Conservation (phyloP, 2,329 filamentous ascomycete species). For the Penicillium sp. region DNA sequence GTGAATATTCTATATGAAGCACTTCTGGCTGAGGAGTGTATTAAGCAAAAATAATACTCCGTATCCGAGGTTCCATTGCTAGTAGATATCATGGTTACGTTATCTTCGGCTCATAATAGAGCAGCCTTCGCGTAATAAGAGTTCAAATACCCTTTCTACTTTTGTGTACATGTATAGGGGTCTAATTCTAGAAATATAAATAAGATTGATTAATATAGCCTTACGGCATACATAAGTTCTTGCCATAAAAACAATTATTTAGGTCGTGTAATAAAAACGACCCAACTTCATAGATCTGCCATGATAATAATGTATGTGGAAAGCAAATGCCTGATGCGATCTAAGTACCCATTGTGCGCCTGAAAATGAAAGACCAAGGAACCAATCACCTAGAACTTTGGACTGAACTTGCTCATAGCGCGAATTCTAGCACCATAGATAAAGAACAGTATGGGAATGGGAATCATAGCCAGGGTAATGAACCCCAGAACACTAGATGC, state of each 20-base stretch:
- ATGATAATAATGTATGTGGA: background rate
- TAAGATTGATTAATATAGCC: background rate
- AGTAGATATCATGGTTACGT: background rate
- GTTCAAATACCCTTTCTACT: background rate
- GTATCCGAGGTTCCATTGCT: too few relatives aligned
- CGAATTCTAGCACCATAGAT: conserved; percentile 48
- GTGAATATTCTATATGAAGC: too few relatives aligned
- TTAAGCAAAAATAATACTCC: background rate
- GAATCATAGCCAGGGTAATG: conserved; percentile 41
- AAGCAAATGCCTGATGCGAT: background rate
- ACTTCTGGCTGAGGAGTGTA: background rate
- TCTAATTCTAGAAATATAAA: background rate
- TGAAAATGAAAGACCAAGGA: background rate
- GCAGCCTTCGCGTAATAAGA: background rate
- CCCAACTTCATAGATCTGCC: background rate
- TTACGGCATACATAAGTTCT: too few relatives aligned
- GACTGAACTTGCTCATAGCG: conserved; percentile 23
- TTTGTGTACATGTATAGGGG: background rate
- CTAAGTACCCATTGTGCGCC: background rate
- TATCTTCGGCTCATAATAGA: background rate
- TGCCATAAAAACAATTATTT: background rate
- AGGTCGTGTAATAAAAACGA: background rate
- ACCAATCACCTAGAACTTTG: conserved; percentile 19
- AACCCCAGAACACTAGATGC: conserved; percentile 42
- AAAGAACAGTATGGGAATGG: conserved; percentile 51